phyloP scores from a whole-genome alignment of 2,329 filamentous ascomycete species.

The Xylaria sp. region DNA sequence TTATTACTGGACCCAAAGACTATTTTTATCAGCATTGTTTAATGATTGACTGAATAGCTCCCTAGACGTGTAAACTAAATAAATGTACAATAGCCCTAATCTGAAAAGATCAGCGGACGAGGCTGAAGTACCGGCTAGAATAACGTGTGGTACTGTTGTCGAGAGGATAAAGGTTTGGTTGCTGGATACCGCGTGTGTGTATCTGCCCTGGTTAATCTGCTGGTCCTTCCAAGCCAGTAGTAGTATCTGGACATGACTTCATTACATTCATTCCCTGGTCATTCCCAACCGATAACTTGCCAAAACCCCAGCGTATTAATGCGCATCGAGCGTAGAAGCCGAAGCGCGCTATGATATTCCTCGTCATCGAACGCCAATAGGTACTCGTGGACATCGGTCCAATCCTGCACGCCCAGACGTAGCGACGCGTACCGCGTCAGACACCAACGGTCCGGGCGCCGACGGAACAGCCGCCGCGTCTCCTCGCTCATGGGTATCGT shows the following conservation, averaged over 20 bases:
- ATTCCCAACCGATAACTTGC: slow-evolving; percentile 31
- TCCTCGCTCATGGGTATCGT: slow-evolving; percentile 17
- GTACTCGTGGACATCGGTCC: slow-evolving; percentile 29
- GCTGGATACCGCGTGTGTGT: background rate
- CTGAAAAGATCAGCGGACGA: slow-evolving; percentile 20
- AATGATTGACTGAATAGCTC: background rate
- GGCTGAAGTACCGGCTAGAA: background rate
- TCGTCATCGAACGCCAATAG: slow-evolving; percentile 23
- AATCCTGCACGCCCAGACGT: slow-evolving; percentile 22
- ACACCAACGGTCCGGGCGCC: slow-evolving; percentile 25
- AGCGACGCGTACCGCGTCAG: slow-evolving; percentile 27
- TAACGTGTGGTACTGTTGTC: background rate
- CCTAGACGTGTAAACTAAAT: background rate
- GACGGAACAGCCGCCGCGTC: slow-evolving; percentile 17
- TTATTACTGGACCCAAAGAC: background rate
- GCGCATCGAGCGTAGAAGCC: slow-evolving; percentile 28
- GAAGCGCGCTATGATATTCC: slow-evolving; percentile 18
- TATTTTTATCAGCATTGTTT: slow-evolving; percentile 31
- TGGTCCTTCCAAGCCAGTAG: background rate
- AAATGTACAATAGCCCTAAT: background rate
- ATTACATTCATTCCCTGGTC: background rate
- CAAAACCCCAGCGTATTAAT: slow-evolving; percentile 31
- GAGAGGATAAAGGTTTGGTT: background rate
- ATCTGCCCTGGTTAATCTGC: background rate
- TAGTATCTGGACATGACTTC: background rate